Conservation (phyloP, 495 filamentous ascomycete genomes). For the Tuber borchii region DNA sequence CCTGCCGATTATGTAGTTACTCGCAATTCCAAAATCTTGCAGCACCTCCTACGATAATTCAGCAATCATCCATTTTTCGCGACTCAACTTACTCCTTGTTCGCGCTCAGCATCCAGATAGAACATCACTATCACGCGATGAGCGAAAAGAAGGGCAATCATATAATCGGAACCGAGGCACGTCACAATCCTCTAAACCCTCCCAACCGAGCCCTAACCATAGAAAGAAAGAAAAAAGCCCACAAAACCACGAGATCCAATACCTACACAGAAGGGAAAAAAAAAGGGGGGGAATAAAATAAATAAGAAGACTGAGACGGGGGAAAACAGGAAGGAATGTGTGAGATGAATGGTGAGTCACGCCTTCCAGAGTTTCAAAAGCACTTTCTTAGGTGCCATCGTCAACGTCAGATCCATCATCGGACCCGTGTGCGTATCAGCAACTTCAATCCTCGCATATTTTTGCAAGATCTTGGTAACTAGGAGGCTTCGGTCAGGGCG, state of each 20-base stretch:
- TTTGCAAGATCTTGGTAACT: constrained; percentile 63
- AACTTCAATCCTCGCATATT: constrained; percentile 52
- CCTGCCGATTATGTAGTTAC: too few species aligned
- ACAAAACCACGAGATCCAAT: not conserved
- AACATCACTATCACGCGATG: not conserved
- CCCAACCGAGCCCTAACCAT: not conserved
- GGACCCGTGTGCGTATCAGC: constrained; percentile 28
- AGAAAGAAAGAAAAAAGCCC: not conserved
- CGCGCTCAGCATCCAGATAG: not conserved
- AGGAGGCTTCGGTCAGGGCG: constrained; percentile 76
- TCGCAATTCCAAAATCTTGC: too few species aligned
- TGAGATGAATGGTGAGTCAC: not conserved
- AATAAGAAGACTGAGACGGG: not conserved
- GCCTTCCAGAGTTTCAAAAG: constrained; percentile 18
- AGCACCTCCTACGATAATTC: too few species aligned
- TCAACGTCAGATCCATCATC: constrained; percentile 40
- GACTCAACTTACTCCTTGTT: not conserved
- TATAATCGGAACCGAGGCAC: not conserved
- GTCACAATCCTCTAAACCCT: not conserved
- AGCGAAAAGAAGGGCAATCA: not conserved
- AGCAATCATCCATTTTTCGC: not conserved
- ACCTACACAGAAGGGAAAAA: not conserved
- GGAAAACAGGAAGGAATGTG: not conserved
- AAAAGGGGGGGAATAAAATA: not conserved
- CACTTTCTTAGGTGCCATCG: constrained; percentile 20